A percentile compares a stretch with the other conserved stretches of the same genome.
Evolutionary conservation across 768 basidiomycete species (phyloP).

Genomic region (Panaeolus papilionaceus): DNA sequence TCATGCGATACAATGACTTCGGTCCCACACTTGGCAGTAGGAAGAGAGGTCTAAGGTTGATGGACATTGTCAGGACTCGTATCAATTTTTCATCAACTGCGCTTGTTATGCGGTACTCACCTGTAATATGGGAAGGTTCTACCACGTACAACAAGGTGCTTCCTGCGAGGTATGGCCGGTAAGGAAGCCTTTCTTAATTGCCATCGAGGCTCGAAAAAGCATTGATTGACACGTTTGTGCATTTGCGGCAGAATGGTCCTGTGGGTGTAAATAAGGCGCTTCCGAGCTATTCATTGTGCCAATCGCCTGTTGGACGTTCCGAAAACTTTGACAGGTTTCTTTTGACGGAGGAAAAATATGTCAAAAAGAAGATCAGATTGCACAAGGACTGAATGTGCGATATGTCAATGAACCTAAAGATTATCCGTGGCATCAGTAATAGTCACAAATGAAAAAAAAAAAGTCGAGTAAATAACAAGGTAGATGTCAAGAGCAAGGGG

Average conservation of each 20-base stretch:
- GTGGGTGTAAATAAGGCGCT: constrained; percentile 3
- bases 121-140: constrained; percentile 20
- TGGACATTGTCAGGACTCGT: constrained; percentile 25
- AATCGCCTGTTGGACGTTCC: neutral
- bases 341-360: constrained; percentile 12
- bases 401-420: neutral
- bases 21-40: constrained; percentile 31
- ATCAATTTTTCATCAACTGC: constrained; percentile 20
- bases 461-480: constrained; percentile 6
- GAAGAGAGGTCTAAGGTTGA: constrained; percentile 28
- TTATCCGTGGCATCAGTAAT: neutral
- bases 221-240: neutral
- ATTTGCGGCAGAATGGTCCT: neutral
- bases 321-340: constrained; percentile 6
- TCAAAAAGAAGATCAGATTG: constrained; percentile 14
- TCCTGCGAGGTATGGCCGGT: constrained; percentile 11
- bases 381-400: constrained; percentile 8
- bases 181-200: neutral
- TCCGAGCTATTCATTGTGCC: constrained; percentile 2
- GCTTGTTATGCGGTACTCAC: constrained; percentile 28
- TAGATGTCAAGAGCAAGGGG: neutral
- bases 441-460: neutral
- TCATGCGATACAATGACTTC: constrained; percentile 24
- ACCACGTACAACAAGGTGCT: constrained; percentile 24
- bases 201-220: neutral